Evolutionary conservation across 441 rosid genomes (phyloP).

Genomic region (Euphorbia celastroides): DNA sequence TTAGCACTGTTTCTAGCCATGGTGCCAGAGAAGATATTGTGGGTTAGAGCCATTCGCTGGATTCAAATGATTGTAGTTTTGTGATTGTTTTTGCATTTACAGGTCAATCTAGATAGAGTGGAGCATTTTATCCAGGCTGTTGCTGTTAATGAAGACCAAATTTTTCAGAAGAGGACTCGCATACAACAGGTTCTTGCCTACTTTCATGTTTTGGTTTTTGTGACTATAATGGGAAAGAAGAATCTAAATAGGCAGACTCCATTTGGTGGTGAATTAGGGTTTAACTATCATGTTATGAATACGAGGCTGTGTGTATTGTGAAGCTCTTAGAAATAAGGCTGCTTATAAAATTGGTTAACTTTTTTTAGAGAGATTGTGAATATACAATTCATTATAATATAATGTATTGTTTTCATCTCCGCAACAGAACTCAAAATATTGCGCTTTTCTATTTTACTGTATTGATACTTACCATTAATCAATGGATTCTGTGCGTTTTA

Average conservation of each 20-base stretch:
- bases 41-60: background rate
- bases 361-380: background rate
- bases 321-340: background rate
- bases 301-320: too few species aligned
- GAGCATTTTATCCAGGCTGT: slow-evolving; percentile 85
- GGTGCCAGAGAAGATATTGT: background rate
- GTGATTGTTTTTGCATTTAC: slow-evolving; percentile 10
- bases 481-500: background rate
- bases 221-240: background rate
- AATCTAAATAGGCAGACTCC: background rate
- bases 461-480: background rate
- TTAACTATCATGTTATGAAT: background rate
- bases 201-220: slow-evolving; percentile 8
- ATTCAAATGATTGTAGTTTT: background rate
- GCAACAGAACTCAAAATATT: background rate
- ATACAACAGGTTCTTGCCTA: slow-evolving; percentile 63
- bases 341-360: background rate
- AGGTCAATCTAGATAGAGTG: slow-evolving; percentile 78
- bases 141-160: slow-evolving; percentile 81
- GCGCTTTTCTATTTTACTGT: background rate
- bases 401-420: background rate
- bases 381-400: background rate
- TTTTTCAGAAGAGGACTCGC: slow-evolving; percentile 90
- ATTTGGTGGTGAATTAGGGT: background rate
- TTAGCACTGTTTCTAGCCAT: background rate